Evolutionary conservation across 306 rosid species (phyloP), one percentile per base, ranked within the genome.

Genomic region (Vicia villosa): DNA sequence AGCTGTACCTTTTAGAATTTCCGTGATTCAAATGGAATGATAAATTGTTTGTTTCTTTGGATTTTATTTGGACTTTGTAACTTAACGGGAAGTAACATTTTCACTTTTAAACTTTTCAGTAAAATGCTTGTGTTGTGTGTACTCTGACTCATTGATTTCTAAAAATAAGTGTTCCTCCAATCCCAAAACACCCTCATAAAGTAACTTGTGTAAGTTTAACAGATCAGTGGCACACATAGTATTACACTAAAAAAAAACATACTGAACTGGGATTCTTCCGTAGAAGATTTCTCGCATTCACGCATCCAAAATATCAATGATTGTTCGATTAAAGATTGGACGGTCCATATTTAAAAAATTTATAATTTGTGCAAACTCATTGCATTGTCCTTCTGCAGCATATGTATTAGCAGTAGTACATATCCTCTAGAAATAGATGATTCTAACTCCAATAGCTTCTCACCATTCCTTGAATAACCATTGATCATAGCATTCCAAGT

Each of bases 361-460:
- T 24, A 24, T 24, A 4, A 1, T 24, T 24, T 24, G 54, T 47
- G 86, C 86, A 77, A 80, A 82, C 51, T 80, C 79, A 56, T 74
- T 77, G 85, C 89, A 82, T 40, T 57, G 68, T 47, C 73, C 78
- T 64, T 69, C 79, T 19, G 79, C 80, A 50, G 83, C 83, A 77
- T 82, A 74, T 28, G 75, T 38, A 73, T 74, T 82, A 21, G 83
- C 85, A 82, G 68, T 20, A 85, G 76, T 32, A 68, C 69, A 57
- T 73, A 79, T 19, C 71, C 71, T 51, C 89, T 83, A 9, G 74
- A 77, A 50, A 83, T 43, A 34, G 58, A 54, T 40, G 83, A 64
- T 40, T 82, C 82, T 46, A 80, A 20, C 75, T 72, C 85, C 38
- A 74, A 42, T 15, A 80, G 78, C 65, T 75, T 79, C 74, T 77